Evolutionary conservation across 2,329 filamentous ascomycete genomes (phyloP), one percentile per base, ranked within the genome.

Genomic region (Cadophora malorum): DNA sequence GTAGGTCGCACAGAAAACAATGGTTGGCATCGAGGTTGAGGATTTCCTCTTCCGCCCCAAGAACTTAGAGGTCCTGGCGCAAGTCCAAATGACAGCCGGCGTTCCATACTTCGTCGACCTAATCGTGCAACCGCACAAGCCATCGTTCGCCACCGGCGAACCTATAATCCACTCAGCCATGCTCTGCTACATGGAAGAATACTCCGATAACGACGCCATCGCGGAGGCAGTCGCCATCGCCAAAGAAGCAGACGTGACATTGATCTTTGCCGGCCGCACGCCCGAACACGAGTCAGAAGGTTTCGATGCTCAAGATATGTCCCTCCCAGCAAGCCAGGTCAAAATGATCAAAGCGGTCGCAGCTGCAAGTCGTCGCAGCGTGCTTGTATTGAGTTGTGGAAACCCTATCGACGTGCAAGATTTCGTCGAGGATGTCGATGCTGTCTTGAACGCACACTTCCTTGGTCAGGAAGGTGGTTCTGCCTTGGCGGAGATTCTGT

Each of bases 401-500:
- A 72, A 72, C 25, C 69, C 72, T 7, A 71, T 73, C 35, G 70
- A 72, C 47, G 58, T 73, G 12, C 53, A 55, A n/a, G 25, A 45
- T 7, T 60, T 23, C 19, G 41, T 47, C 2, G 38, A 59, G 5
- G 38, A 60, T 12, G 64, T 65, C 38, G 38, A 49, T n/a, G 38
- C 45, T 1, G 50, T 65, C 16, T 6, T 65, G 1, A 31, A 60
- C 21, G 55, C 45, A 31, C 84, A 84, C 73, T 79, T 88, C 41
- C 85, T 86, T 0, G 87, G 88, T 16, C 83, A 90, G 71, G 84
- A 90, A 73, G 84, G 83, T 33, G 87, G 87, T n/a, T 89, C 91
- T 69, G 91, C 93, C 0, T 82, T 97, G 2, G 86, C 87, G 0
- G 91, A 95, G 72, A 83, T 97, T 0, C 80, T 96, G 0, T 28